Evolutionary conservation across 192 early-diverging fungal genomes (phyloP).

Genomic region (Geranomyces variabilis): DNA sequence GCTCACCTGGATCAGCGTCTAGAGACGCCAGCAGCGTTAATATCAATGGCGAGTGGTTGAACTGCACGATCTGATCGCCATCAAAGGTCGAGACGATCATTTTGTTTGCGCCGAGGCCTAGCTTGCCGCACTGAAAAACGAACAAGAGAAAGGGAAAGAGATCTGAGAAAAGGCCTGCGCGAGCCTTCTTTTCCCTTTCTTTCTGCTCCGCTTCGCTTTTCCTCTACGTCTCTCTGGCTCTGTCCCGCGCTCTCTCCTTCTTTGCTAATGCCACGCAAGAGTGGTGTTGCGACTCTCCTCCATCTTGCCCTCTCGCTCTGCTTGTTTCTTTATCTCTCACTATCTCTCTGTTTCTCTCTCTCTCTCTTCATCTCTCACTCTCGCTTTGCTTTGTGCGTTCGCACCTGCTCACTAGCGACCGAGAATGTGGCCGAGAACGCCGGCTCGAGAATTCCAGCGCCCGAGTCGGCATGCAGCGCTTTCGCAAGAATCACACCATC

Average conservation of each 20-base stretch:
- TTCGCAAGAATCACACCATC: constrained; percentile 65
- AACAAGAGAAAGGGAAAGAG: background rate
- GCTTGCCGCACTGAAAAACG: constrained; percentile 57
- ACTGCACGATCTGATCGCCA: constrained; percentile 62
- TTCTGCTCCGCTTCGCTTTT: too few species aligned
- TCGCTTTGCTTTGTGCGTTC: too few species aligned
- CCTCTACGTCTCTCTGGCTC: too few species aligned
- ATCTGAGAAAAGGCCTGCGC: too few species aligned
- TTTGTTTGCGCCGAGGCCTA: constrained; percentile 64
- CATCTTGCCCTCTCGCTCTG: too few species aligned
- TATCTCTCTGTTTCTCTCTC: too few species aligned
- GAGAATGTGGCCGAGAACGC: constrained; percentile 63
- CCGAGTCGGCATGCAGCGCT: constrained; percentile 48
- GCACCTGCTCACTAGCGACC: constrained; percentile 64
- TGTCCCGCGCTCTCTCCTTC: too few species aligned
- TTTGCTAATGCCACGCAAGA: too few species aligned
- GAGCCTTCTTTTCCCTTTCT: too few species aligned
- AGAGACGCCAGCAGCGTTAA: constrained; percentile 61
- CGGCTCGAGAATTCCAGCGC: constrained; percentile 52
- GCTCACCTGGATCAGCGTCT: constrained; percentile 60
- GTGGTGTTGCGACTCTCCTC: too few species aligned
- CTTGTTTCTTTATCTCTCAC: too few species aligned
- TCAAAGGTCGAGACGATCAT: constrained; percentile 62
- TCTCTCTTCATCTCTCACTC: too few species aligned
- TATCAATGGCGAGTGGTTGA: constrained; percentile 63